Evolutionary conservation across 2,329 filamentous ascomycete species (phyloP), one percentile per base, ranked within the genome.

Genomic region (Magnaporthiopsis rhizophila): DNA sequence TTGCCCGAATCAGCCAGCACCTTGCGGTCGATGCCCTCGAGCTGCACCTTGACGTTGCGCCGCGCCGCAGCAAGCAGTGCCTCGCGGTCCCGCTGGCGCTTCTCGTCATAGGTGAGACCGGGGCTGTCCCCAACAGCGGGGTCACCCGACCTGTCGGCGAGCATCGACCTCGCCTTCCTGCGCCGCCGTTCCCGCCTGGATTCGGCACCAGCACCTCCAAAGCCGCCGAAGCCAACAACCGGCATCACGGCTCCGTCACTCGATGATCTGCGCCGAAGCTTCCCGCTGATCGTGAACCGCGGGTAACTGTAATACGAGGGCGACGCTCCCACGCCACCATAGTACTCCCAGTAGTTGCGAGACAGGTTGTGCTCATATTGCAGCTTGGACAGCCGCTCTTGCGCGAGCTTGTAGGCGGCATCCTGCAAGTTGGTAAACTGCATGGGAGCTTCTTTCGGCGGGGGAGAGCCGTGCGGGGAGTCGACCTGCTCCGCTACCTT

Each of bases 401-500:
- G 87, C 0, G 94, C 93, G 64, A 95, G 84, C 71, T 88, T 92
- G 71, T 95, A 92, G 0, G 94, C 94, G 7, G 90, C 89, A 71
- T 96, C 92, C 72, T 97, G 92, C 1, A 97, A 81, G 67, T 86
- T 89, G 67, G 86, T 76, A 67, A 82, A 79, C 64, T 85, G 81
- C 6, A 32, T 24, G 2, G 45, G 50, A n/a, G 50, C n/a, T 3
- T 15, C 9, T 12, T n/a, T 24, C n/a, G 53, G 36, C 24, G 70
- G 71, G 26, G 73, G 73, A 75, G 69, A n/a, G 71, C 69, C 62
- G 26, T 73, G 66, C 9, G 74, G 62, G 11, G 68, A 65, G 26
- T 64, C 64, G 26, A 58, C 66, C 59, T 72, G 68, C 61, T 73
- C 70, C 32, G 68, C 67, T 30, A 80, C 74, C 1, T 71, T 71